Base-by-base conservation (phyloP, 2,329 filamentous ascomycete species). In the Neopestalotiopsis rosae region DNA sequence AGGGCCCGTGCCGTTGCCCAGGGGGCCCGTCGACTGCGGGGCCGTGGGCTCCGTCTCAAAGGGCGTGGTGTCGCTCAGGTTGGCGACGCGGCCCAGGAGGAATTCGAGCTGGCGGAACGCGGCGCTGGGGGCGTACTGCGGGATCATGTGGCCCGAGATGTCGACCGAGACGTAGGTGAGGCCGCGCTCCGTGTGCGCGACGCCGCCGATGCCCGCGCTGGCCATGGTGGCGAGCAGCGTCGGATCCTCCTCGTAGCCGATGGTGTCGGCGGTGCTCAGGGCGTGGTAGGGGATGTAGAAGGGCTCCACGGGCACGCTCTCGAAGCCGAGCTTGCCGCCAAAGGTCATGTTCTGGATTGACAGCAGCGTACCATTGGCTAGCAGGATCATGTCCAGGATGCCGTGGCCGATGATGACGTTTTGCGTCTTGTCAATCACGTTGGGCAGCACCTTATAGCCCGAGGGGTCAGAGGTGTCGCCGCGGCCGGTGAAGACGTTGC, bases 281-380 rank as follows among this genome's bases (percentile, higher is more conserved):
- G 86, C 82, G 72, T 91, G 88, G 76, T 88, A 90, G 0, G 92
- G 92, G 0, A 94, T 91, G 76, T 88, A 93, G 75, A 93, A 90
- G 2, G 90, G 88, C 65, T 89, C 85, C 1, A 77, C 77, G 0
- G 92, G 93, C 0, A 81, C 79, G 1, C 79, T 76, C 71, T 90
- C 87, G 83, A 95, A 95, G 0, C 93, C 93, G 65, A 92, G 88
- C 58, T 84, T 78, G 4, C 92, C 92, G 68, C 89, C 88, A 89
- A 90, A 95, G 0, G 92, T 94, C 90, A 95, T 93, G 81, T 94
- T 94, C 76, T 95, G 92, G 69, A 95, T 90, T 1, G 87, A 86
- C 6, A 94, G 82, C 1, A 95, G 83, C 0, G 92, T 92, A 17
- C 92, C 92, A 77, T 92, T 92, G 74, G 86, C 83, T 30, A 91